Conservation (phyloP, 2,329 filamentous ascomycete species). For the Nothophoma quercina region DNA sequence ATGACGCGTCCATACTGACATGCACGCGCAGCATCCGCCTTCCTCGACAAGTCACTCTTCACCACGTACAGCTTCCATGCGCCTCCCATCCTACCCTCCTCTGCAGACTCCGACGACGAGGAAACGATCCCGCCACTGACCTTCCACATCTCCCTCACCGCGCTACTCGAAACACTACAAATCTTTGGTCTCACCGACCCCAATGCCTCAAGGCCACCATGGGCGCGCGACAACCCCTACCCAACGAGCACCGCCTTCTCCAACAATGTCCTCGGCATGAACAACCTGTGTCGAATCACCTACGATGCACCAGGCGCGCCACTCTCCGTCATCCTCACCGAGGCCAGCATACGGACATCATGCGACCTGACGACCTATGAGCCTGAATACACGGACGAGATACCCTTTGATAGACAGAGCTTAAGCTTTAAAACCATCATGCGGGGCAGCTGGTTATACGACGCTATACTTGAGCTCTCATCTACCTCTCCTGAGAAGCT, state of each 20-base stretch:
- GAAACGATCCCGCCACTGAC: slow-evolving; percentile 57
- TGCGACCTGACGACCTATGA: slow-evolving; percentile 91
- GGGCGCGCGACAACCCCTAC: slow-evolving; percentile 52
- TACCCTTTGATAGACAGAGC: slow-evolving; percentile 83
- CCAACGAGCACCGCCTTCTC: slow-evolving; percentile 78
- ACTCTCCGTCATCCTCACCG: slow-evolving; percentile 84
- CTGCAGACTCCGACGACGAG: slow-evolving; percentile 45
- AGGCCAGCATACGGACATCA: slow-evolving; percentile 74
- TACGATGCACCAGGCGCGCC: slow-evolving; percentile 79
- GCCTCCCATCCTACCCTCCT: slow-evolving; percentile 50
- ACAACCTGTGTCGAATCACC: slow-evolving; percentile 83
- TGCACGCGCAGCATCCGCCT: slow-evolving; percentile 68
- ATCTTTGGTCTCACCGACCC: slow-evolving; percentile 79
- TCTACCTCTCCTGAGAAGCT: slow-evolving; percentile 76
- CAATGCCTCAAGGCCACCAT: slow-evolving; percentile 45
- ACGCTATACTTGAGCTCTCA: slow-evolving; percentile 73
- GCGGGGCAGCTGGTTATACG: slow-evolving; percentile 75
- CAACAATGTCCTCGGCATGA: slow-evolving; percentile 80
- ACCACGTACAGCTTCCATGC: slow-evolving; percentile 78
- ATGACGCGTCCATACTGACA: slow-evolving; percentile 19
- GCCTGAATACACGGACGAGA: slow-evolving; percentile 70
- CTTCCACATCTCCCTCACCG: slow-evolving; percentile 87
- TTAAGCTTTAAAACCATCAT: slow-evolving; percentile 95
- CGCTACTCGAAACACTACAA: slow-evolving; percentile 90
- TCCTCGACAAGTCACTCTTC: slow-evolving; percentile 89